Base-by-base conservation (phyloP, 2,329 filamentous ascomycete species). In the Aspergillus sp. region DNA sequence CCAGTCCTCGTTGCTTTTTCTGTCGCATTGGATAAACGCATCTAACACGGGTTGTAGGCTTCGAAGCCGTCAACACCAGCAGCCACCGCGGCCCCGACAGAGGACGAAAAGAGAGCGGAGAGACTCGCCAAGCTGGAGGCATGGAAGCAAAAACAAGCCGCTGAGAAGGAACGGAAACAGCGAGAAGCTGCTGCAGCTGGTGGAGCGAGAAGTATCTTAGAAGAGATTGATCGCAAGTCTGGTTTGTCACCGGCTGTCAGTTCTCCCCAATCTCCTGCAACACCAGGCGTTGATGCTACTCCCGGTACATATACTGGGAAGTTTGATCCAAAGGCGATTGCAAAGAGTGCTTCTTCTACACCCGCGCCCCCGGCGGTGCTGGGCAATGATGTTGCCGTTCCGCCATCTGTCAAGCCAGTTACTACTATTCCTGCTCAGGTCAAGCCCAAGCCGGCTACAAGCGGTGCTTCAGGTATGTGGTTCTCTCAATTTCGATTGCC, bases 101-200 rank as follows among this genome's bases (percentile, higher is more conserved):
- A 92, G 69, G 85, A 87, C 63, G 88, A 92, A 53, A 92, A 90
- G 72, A 91, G 93, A 74, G 90, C 89, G 53, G 91, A 94, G 75
- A 84, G 91, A 64, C 82, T 92, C 47, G 91, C 91, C 28, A 93
- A 91, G 73, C 79, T 96, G 28, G 91, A 94, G 74, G 91, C 91
- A 59, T 97, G 92, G 93, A 97, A 97, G 79, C 90, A 92, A 77
- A 94, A 93, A 78, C 89, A 92, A 73, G 82, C 83, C 5, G 90
- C 91, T 65, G 87, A 88, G 72, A 89, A 89, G 67, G 89, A 89
- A 68, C 85, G 85, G 64, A 91, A 91, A 73, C 86, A 90, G 72
- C 88, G 87, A 70, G 86, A 90, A 69, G 83, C 88, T 48, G 77
- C 77, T 41, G 87, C 86, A 56, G 81, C 85, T 43, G 86, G 85